Percentiles rank a stretch among this genome's conserved stretches.
Conservation (phyloP, 2,329 filamentous ascomycete species). For the Teratosphaeria epicoccoides region DNA sequence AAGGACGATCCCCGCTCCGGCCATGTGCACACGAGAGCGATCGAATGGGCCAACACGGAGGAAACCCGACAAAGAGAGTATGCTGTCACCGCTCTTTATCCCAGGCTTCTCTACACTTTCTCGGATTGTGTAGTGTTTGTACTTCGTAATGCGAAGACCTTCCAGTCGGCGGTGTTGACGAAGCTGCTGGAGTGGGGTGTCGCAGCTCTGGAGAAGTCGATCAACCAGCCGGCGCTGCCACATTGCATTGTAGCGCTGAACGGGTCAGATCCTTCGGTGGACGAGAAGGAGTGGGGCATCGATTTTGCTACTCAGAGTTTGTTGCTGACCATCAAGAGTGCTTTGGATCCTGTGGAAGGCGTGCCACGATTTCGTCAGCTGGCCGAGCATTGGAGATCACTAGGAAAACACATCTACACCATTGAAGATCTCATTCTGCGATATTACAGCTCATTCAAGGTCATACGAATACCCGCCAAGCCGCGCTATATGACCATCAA, state of each 20-base stretch:
- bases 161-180: slow-evolving; percentile 25
- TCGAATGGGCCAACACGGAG: slow-evolving; percentile 25
- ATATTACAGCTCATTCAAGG: slow-evolving; percentile 41
- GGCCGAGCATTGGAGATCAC: slow-evolving; percentile 33
- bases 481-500: slow-evolving; percentile 40
- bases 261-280: slow-evolving; percentile 23
- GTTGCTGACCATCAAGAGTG: slow-evolving; percentile 22
- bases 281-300: slow-evolving; percentile 26
- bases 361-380: slow-evolving; percentile 28
- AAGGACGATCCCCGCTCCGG: slow-evolving; percentile 4
- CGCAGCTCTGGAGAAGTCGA: slow-evolving; percentile 42
- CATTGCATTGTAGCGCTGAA: slow-evolving; percentile 44
- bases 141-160: slow-evolving; percentile 29
- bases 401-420: slow-evolving; percentile 33
- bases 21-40: slow-evolving; percentile 17
- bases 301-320: slow-evolving; percentile 25
- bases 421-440: slow-evolving; percentile 38
- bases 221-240: slow-evolving; percentile 46
- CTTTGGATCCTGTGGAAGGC: slow-evolving; percentile 23
- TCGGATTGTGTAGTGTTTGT: slow-evolving; percentile 36
- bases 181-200: slow-evolving; percentile 42
- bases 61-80: slow-evolving; percentile 26
- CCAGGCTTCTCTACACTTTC: slow-evolving; percentile 34
- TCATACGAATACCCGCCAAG: slow-evolving; percentile 38
- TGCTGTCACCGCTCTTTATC: slow-evolving; percentile 31